Conservation (phyloP, 1,139 yeast genomes). For the Kurtzmaniella quercitrusa region DNA sequence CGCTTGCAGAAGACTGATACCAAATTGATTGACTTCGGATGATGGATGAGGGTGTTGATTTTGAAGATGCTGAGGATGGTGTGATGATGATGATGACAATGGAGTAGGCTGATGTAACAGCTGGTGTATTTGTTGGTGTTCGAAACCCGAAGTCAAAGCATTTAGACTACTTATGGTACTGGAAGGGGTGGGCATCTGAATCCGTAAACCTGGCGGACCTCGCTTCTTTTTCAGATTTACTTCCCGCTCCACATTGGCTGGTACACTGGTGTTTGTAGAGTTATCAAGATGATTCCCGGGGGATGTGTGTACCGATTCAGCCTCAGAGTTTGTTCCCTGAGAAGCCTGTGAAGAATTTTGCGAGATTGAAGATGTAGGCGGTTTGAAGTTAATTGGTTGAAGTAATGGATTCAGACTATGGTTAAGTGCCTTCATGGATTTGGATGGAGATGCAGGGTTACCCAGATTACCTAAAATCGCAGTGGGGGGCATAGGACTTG, state of each 20-base stretch:
- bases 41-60: conserved; percentile 15
- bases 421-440: conserved; percentile 54
- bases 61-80: conserved; percentile 4
- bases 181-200: conserved; percentile 49
- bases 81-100: conserved; percentile 5
- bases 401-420: conserved; percentile 45
- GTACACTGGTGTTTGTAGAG: neutral
- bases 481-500: conserved; percentile 31
- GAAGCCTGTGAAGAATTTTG: neutral
- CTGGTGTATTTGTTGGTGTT: conserved; percentile 13
- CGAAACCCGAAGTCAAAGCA: conserved; percentile 32
- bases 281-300: conserved; percentile 9
- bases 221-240: conserved; percentile 16
- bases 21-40: conserved; percentile 59
- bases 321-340: neutral
- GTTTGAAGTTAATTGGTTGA: conserved; percentile 57
- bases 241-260: neutral
- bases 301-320: conserved; percentile 3
- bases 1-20: conserved; percentile 53
- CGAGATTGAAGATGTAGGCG: conserved; percentile 6
- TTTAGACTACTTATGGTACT: conserved; percentile 29
- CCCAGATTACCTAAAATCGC: conserved; percentile 14
- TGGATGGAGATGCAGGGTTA: conserved; percentile 40
- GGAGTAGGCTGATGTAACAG: conserved; percentile 2
- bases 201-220: conserved; percentile 38